Conservation (phyloP, 1,139 yeast genomes). For the Komagataea norvegica region DNA sequence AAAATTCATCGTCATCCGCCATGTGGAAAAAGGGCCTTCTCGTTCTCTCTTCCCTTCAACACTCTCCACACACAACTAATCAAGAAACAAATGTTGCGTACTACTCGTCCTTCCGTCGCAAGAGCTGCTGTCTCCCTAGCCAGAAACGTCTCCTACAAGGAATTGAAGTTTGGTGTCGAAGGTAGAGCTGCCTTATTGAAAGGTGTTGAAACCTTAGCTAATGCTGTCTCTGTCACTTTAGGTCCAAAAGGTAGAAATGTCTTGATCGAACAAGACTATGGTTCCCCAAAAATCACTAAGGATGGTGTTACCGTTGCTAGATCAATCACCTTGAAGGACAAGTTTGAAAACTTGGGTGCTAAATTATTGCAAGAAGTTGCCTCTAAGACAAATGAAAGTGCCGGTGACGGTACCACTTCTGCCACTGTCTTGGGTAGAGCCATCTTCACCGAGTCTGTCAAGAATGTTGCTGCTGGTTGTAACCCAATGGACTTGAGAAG, state of each 20-base stretch:
- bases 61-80: conserved; percentile 7
- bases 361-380: conserved; percentile 96
- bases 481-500: conserved; percentile 99
- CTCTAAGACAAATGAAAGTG: conserved; percentile 94
- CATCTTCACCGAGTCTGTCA: conserved; percentile 94
- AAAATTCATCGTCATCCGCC: conserved; percentile 1
- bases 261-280: conserved; percentile 93
- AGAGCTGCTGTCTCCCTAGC: conserved; percentile 40
- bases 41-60: not conserved
- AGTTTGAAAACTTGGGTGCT: conserved; percentile 96
- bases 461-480: conserved; percentile 99
- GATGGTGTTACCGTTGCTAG: conserved; percentile 99
- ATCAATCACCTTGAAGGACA: conserved; percentile 81
- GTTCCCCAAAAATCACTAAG: conserved; percentile 97
- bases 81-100: conserved; percentile 47
- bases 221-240: conserved; percentile 93
- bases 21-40: not conserved
- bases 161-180: conserved; percentile 95
- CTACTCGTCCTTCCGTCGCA: conserved; percentile 44
- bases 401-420: conserved; percentile 99
- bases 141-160: conserved; percentile 80
- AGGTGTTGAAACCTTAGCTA: conserved; percentile 96
- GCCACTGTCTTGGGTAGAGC: conserved; percentile 98
- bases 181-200: conserved; percentile 95
- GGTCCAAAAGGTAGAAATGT: conserved; percentile 99